A percentile compares a stretch with the other conserved stretches of the same genome.
phyloP scores from a whole-genome alignment of 306 rosid genomes.

The Pyrus communis region DNA sequence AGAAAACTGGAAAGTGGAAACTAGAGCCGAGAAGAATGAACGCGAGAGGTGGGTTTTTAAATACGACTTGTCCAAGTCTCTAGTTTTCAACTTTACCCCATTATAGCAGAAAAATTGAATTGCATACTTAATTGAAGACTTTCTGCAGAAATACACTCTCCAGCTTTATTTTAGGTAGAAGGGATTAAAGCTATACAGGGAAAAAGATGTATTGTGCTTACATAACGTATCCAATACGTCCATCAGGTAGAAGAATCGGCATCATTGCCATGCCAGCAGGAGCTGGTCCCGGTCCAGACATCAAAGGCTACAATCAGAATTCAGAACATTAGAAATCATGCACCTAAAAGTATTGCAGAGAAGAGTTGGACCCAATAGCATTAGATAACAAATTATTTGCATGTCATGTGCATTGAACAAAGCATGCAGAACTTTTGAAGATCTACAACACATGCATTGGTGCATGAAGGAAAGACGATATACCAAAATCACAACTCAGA shows the following conservation, averaged over 20 bases:
- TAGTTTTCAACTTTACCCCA: neutral
- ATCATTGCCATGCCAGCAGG: slow-evolving; percentile 92
- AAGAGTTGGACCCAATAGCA: neutral
- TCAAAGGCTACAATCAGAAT: slow-evolving; percentile 55
- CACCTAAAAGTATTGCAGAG: neutral
- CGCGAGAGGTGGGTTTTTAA: neutral
- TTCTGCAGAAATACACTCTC: neutral
- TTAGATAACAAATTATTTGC: neutral
- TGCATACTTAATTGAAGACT: neutral
- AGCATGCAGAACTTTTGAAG: neutral
- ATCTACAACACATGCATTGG: neutral
- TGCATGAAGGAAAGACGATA: neutral
- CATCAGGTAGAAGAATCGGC: slow-evolving; percentile 97
- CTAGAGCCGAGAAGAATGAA: neutral
- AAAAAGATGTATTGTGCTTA: slow-evolving; percentile 34
- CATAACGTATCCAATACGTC: slow-evolving; percentile 92
- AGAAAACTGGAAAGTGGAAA: neutral
- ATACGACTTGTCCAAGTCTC: neutral
- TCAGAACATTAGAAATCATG: slow-evolving; percentile 6
- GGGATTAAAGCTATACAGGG: neutral
- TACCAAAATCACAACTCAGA: neutral
- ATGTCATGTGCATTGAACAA: neutral
- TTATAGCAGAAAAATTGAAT: neutral
- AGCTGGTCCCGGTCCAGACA: slow-evolving; percentile 74
- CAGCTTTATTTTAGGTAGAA: neutral